Evolutionary conservation across 345 rosid genomes (phyloP).

Genomic region (Sonneratia caseolaris): DNA sequence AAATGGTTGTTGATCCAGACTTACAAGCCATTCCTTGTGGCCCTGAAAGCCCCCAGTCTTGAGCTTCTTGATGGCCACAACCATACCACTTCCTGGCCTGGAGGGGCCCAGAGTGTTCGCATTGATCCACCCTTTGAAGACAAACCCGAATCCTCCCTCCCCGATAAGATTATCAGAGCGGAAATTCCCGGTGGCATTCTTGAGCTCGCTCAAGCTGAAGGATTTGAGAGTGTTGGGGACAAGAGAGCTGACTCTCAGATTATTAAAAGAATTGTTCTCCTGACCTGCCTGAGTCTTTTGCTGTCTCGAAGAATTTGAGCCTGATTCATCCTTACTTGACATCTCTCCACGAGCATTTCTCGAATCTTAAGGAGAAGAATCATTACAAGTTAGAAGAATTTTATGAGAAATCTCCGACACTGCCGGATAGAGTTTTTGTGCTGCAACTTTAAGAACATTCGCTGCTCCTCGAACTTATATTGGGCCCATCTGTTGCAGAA

Average conservation of each 20-base stretch:
- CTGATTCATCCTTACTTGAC: not conserved
- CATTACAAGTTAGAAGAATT: not conserved
- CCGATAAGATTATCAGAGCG: slow-evolving; percentile 45
- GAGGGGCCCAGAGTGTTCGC: slow-evolving; percentile 47
- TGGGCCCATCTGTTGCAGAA: not conserved
- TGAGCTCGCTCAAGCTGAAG: slow-evolving; percentile 44
- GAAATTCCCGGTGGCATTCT: slow-evolving; percentile 54
- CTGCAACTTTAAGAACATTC: not conserved
- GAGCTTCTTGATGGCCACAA: slow-evolving; percentile 58
- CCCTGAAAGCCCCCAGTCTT: slow-evolving; percentile 56
- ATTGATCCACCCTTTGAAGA: slow-evolving; percentile 65
- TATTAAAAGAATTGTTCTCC: slow-evolving; percentile 10
- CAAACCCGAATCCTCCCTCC: slow-evolving; percentile 68
- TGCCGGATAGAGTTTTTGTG: not conserved
- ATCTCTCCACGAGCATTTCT: not conserved
- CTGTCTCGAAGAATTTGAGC: not conserved
- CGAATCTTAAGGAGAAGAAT: not conserved
- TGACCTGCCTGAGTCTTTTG: slow-evolving; percentile 12
- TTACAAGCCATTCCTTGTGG: slow-evolving; percentile 76
- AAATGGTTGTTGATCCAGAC: slow-evolving; percentile 2
- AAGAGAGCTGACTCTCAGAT: slow-evolving; percentile 16
- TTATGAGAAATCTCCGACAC: not conserved
- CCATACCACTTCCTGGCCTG: slow-evolving; percentile 44
- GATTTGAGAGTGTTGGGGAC: slow-evolving; percentile 34
- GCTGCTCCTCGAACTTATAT: not conserved